Conservation (phyloP, 768 basidiomycete genomes). For the Exsudoporus frostii region DNA sequence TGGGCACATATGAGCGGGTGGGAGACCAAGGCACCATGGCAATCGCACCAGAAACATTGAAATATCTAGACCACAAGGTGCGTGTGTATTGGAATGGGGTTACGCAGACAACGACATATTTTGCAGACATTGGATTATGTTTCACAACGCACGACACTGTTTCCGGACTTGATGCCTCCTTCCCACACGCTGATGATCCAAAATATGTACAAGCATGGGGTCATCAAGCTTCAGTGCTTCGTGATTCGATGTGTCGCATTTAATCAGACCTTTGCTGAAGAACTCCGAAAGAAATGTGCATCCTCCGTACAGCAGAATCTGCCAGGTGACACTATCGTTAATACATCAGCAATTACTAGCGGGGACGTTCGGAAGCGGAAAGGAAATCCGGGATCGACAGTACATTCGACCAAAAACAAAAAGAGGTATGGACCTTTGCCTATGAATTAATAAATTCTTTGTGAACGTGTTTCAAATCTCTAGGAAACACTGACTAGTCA, state of each 20-base stretch:
- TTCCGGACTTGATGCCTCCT: slow-evolving; percentile 22
- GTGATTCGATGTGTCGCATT: slow-evolving; percentile 22
- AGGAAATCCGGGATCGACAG: background rate
- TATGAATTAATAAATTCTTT: background rate
- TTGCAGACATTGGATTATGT: slow-evolving; percentile 19
- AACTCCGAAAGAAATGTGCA: slow-evolving; percentile 4
- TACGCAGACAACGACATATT: background rate
- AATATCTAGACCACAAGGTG: slow-evolving; percentile 11
- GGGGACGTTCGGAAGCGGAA: slow-evolving; percentile 13
- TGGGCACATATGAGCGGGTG: slow-evolving; percentile 28
- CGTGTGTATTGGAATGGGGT: background rate
- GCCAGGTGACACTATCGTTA: background rate
- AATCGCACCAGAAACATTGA: slow-evolving; percentile 10
- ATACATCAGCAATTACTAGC: background rate
- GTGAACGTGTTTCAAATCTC: background rate
- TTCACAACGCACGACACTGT: slow-evolving; percentile 18
- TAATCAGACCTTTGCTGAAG: slow-evolving; percentile 12
- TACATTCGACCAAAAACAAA: slow-evolving; percentile 2
- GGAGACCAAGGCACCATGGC: slow-evolving; percentile 9
- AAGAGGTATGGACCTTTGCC: slow-evolving; percentile 2
- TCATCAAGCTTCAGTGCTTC: slow-evolving; percentile 29
- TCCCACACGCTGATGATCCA: slow-evolving; percentile 23
- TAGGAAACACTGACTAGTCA: slow-evolving; percentile 10
- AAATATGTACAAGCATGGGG: slow-evolving; percentile 28
- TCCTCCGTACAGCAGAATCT: background rate